These are phyloP conservation scores for Danielia oregonensis DNA, from an alignment of 805 yeast species.

Conservation along the genomic window DNA sequence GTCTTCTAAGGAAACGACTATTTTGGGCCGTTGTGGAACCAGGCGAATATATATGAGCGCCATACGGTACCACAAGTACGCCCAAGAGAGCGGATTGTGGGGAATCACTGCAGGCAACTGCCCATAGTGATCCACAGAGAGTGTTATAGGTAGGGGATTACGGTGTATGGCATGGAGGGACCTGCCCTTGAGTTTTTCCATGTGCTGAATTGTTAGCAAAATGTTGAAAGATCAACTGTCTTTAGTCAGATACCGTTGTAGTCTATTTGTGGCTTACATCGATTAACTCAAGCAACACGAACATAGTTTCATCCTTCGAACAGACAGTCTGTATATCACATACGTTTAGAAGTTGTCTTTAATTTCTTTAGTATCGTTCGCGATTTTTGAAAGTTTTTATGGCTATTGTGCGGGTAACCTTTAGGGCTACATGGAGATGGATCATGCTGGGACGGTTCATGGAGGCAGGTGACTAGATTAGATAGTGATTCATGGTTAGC, in stretches of 20 bases:
- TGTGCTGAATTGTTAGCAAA: too few species aligned
- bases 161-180: conserved; percentile 29
- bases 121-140: conserved; percentile 33
- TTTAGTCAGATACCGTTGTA: conserved; percentile 92
- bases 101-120: conserved; percentile 51
- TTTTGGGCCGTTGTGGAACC: conserved; percentile 25
- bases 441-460: too few species aligned
- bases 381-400: too few species aligned
- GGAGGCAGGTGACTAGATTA: too few species aligned
- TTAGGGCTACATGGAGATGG: too few species aligned
- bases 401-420: too few species aligned
- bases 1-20: conserved; percentile 18
- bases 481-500: too few species aligned
- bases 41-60: conserved; percentile 12
- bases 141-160: conserved; percentile 57
- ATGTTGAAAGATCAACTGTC: too few species aligned
- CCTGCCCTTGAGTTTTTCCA: conserved; percentile 32
- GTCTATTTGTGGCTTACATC: conserved; percentile 78
- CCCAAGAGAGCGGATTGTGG: conserved; percentile 69
- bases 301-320: conserved; percentile 21
- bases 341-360: conserved; percentile 5
- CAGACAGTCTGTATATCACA: too few species aligned
- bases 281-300: conserved; percentile 31
- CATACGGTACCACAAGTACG: conserved; percentile 40
- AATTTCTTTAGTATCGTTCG: too few species aligned